phyloP scores from a whole-genome alignment of 1,284 basidiomycete species.

The Moniliella sp. region DNA sequence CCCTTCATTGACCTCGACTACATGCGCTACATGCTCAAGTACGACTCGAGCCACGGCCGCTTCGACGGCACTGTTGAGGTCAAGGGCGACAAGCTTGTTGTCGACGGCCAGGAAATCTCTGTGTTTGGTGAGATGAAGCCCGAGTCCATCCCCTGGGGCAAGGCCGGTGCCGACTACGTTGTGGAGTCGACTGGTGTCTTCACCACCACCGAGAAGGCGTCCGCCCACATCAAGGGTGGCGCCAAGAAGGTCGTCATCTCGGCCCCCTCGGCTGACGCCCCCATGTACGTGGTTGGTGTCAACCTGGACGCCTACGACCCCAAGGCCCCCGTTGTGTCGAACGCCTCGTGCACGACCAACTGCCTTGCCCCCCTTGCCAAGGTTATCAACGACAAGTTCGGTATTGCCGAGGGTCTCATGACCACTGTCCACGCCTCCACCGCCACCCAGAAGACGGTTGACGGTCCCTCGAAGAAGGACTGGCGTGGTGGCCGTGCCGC shows the following conservation, averaged over 20 bases:
- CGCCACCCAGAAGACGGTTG: constrained; percentile 97
- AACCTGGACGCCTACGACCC: constrained; percentile 90
- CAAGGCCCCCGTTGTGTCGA: constrained; percentile 75
- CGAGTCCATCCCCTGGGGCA: constrained; percentile 60
- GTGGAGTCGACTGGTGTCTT: constrained; percentile 99
- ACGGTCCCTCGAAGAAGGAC: constrained; percentile 50
- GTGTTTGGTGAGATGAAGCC: constrained; percentile 72
- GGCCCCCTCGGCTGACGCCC: constrained; percentile 92
- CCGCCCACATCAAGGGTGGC: constrained; percentile 86
- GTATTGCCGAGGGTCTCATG: constrained; percentile 51
- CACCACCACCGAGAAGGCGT: constrained; percentile 73
- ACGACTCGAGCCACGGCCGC: constrained; percentile 86
- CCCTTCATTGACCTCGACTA: constrained; percentile 87
- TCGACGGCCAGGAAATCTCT: constrained; percentile 57
- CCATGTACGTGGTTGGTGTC: constrained; percentile 68
- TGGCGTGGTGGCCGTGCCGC: constrained; percentile 78
- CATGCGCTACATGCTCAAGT: no score
- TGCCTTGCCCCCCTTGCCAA: constrained; percentile 84
- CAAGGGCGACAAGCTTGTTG: constrained; percentile 70
- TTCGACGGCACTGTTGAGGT: constrained; percentile 67
- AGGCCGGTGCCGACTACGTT: constrained; percentile 67
- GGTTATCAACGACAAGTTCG: constrained; percentile 68
- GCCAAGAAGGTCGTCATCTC: constrained; percentile 99
- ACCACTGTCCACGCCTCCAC: constrained; percentile 68
- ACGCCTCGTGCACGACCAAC: constrained; percentile 99